Conservation (phyloP, 2,329 filamentous ascomycete genomes). For the Aspergillus costaricaensis region DNA sequence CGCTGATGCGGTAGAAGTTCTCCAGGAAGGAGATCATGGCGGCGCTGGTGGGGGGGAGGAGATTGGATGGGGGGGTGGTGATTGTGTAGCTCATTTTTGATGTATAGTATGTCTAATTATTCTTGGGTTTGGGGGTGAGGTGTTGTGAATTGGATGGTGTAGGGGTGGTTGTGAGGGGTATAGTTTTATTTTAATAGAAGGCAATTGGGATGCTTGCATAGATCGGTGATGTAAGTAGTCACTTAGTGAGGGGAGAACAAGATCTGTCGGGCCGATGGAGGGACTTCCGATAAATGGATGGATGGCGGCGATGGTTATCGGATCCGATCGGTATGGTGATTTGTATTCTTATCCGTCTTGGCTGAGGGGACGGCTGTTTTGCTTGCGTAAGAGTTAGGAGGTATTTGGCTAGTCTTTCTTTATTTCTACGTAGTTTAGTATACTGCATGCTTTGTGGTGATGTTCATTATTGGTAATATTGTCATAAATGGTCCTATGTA, state of each 20-base stretch:
- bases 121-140: background rate
- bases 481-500: background rate
- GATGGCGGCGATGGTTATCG: background rate
- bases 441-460: too few species aligned
- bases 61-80: slow-evolving; percentile 22
- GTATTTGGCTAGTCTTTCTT: background rate
- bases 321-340: slow-evolving; percentile 4
- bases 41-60: slow-evolving; percentile 27
- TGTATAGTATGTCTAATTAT: too few species aligned
- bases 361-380: too few species aligned
- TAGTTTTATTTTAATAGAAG: background rate
- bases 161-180: background rate
- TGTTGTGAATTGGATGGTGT: background rate
- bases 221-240: slow-evolving; percentile 6
- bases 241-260: too few species aligned
- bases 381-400: too few species aligned
- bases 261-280: too few species aligned
- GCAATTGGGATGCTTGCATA: background rate
- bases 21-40: slow-evolving; percentile 36
- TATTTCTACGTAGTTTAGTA: background rate
- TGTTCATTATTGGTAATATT: background rate
- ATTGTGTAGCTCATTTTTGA: slow-evolving; percentile 37
- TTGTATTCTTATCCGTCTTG: too few species aligned
- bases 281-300: slow-evolving; percentile 12
- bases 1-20: slow-evolving; percentile 40